Evolutionary conservation across 345 rosid species (phyloP).

Genomic region (Populus simonii): DNA sequence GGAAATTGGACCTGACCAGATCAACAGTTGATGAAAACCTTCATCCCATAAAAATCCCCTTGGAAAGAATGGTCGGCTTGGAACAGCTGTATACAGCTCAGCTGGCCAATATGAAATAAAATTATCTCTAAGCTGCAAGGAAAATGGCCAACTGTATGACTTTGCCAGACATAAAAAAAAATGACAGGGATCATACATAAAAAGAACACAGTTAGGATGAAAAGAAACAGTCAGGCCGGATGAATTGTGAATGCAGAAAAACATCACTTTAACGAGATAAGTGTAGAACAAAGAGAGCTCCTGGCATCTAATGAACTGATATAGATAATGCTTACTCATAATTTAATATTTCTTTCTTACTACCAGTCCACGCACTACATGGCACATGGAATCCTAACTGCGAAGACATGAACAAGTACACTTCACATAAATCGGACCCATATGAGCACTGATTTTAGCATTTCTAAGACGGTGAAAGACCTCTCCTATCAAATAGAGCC

Average conservation of each 20-base stretch:
- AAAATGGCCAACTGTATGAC: slow-evolving; percentile 28
- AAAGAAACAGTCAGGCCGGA: background rate
- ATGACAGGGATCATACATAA: slow-evolving; percentile 1
- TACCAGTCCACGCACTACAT: background rate
- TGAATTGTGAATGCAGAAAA: background rate
- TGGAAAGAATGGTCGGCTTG: slow-evolving; percentile 85
- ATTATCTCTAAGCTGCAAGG: slow-evolving; percentile 50
- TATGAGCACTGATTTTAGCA: too few relatives aligned
- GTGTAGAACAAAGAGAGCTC: background rate
- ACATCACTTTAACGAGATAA: background rate
- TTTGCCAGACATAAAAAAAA: slow-evolving; percentile 29
- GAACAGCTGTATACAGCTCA: slow-evolving; percentile 91
- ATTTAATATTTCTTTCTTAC: background rate
- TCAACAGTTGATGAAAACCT: slow-evolving; percentile 89
- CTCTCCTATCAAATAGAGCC: too few relatives aligned
- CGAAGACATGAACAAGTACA: background rate
- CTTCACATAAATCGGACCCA: too few relatives aligned
- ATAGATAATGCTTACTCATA: background rate
- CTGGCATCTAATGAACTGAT: background rate
- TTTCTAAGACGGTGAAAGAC: too few relatives aligned
- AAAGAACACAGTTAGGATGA: background rate
- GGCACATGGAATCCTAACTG: background rate
- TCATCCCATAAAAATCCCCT: slow-evolving; percentile 99
- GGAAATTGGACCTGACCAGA: slow-evolving; percentile 55
- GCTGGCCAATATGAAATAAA: slow-evolving; percentile 87